phyloP scores from a whole-genome alignment of 805 yeast genomes.

The Ogataea methanolica region DNA sequence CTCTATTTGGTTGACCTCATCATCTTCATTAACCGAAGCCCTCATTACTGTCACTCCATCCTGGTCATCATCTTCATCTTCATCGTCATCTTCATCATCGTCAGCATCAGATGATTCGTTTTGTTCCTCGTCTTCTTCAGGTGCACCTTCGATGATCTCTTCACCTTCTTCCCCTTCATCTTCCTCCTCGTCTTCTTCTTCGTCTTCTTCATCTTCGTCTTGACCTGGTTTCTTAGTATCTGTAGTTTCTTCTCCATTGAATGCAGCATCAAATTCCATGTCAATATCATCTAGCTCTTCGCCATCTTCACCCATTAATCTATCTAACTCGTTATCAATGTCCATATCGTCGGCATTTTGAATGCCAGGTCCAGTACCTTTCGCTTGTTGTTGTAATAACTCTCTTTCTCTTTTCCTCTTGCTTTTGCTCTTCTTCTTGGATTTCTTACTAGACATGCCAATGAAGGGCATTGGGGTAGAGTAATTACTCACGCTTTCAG shows the following conservation, averaged over 20 bases:
- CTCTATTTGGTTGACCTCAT: constrained; percentile 44
- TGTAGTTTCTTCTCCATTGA: constrained; percentile 20
- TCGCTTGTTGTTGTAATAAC: background rate
- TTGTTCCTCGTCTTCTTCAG: constrained; percentile 39
- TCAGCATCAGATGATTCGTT: constrained; percentile 42
- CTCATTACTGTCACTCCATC: constrained; percentile 38
- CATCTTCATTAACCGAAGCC: constrained; percentile 16
- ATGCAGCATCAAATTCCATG: constrained; percentile 18
- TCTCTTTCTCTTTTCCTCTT: background rate
- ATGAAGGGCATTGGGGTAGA: constrained; percentile 18
- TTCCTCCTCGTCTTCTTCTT: constrained; percentile 44
- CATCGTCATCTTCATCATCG: constrained; percentile 46
- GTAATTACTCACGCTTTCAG: constrained; percentile 32
- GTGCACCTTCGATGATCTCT: constrained; percentile 40
- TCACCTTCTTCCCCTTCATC: constrained; percentile 38
- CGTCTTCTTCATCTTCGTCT: constrained; percentile 38
- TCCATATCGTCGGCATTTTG: constrained; percentile 28
- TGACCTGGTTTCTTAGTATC: constrained; percentile 37
- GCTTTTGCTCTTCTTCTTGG: constrained; percentile 16
- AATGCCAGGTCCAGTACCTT: background rate
- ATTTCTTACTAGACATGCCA: constrained; percentile 14
- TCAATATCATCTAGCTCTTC: constrained; percentile 13
- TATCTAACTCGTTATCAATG: constrained; percentile 29
- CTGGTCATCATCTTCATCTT: constrained; percentile 41
- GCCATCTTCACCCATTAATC: constrained; percentile 16